Conservation (phyloP, 2,329 filamentous ascomycete species). For the Tolypocladium endophyticum region DNA sequence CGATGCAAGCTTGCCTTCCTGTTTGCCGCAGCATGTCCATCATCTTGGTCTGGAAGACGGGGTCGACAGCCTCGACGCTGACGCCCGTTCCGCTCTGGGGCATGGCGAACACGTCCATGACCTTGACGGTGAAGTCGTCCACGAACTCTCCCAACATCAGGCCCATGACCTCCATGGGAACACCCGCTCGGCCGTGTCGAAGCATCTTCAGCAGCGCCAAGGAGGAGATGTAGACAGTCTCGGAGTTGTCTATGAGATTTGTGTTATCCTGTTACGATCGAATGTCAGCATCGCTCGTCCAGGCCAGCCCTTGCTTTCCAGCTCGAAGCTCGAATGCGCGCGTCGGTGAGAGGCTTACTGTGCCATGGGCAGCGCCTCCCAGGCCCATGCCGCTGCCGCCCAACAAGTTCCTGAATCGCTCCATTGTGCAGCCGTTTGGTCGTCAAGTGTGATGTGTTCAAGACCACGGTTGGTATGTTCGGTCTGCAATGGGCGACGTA, state of each 20-base stretch:
- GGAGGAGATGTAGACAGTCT: slow-evolving; percentile 98
- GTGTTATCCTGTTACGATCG: slow-evolving; percentile 60
- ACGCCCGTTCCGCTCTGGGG: slow-evolving; percentile 97
- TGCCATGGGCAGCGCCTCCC: slow-evolving; percentile 33
- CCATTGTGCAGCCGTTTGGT: slow-evolving; percentile 49
- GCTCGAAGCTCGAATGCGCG: not conserved
- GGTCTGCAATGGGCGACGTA: not conserved
- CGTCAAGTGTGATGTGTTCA: not conserved
- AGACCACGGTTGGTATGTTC: not conserved
- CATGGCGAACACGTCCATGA: slow-evolving; percentile 99
- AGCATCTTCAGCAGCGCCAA: slow-evolving; percentile 97
- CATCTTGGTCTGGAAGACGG: slow-evolving; percentile 99
- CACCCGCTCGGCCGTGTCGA: slow-evolving; percentile 90
- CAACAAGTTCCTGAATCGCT: slow-evolving; percentile 83
- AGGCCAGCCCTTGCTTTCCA: not conserved
- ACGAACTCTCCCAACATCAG: slow-evolving; percentile 98
- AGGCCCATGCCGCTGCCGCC: slow-evolving; percentile 63
- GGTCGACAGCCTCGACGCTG: slow-evolving; percentile 95
- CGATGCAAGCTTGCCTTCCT: slow-evolving; percentile 55
- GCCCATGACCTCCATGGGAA: slow-evolving; percentile 99
- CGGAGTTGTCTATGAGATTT: slow-evolving; percentile 94
- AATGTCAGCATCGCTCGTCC: not conserved
- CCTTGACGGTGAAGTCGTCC: slow-evolving; percentile 95
- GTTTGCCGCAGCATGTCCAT: slow-evolving; percentile 99
- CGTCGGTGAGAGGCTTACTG: slow-evolving; percentile 19